A percentile compares a stretch with the other conserved stretches of the same genome.
Evolutionary conservation across 345 rosid species (phyloP).

Genomic region (Alliaria petiolata): DNA sequence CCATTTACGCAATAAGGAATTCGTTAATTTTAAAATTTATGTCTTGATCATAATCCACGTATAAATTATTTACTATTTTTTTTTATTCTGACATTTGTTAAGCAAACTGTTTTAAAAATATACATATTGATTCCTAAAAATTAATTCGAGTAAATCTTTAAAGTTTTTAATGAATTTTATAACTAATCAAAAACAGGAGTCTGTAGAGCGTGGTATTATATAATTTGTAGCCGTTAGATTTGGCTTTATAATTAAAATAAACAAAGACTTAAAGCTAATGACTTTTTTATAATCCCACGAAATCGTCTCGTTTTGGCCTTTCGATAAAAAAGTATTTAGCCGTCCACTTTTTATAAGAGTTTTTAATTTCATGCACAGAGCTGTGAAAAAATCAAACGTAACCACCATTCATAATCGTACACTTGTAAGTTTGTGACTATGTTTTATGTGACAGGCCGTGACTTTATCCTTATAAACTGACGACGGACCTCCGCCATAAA

Average conservation of each 20-base stretch:
- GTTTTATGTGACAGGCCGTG: neutral
- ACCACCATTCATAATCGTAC: neutral
- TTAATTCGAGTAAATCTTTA: neutral
- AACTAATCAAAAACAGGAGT: neutral
- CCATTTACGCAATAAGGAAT: neutral
- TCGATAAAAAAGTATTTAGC: neutral
- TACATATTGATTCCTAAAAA: neutral
- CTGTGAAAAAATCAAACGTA: neutral
- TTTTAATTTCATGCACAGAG: neutral
- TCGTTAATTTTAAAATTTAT: neutral
- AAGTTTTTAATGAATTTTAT: neutral
- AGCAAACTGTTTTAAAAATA: neutral
- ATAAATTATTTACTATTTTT: neutral
- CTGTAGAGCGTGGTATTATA: constrained; percentile 5
- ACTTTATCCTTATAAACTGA: neutral
- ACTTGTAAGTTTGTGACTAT: neutral
- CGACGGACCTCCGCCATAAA: constrained; percentile 17
- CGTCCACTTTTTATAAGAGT: constrained; percentile 8
- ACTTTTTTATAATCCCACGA: constrained; percentile 21
- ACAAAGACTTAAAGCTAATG: neutral
- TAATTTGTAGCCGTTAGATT: constrained; percentile 20
- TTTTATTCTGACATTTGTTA: neutral
- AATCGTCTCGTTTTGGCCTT: constrained; percentile 22
- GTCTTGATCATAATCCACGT: neutral
- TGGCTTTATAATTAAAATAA: neutral